Evolutionary conservation across 257 asterid species (phyloP), one percentile per base, ranked within the genome.

Genomic region (Solanum etuberosum): DNA sequence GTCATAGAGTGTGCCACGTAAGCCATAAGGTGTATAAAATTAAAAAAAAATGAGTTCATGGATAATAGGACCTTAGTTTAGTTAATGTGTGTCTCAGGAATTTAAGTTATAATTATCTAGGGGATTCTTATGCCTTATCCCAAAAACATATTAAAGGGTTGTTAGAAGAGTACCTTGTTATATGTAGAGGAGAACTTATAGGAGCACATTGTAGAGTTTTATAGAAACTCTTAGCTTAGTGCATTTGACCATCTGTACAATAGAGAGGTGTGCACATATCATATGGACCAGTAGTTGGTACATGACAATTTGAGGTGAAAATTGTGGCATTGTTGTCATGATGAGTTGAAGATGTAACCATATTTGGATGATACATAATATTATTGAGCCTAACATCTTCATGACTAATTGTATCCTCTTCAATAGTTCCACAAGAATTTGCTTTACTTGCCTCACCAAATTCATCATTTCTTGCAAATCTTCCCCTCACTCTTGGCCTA

Each of bases 401-500:
- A 85, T 92, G 94, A 65, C 93, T 94, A 87, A 93, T 96, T 6
- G 89, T 90, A 57, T 93, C 95, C 5, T 96, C 96, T 88, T 96
- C 97, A 71, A 91, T 91, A 46, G 89, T 90, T 92, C 91, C 89
- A 87, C 48, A 91, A 80, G 88, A 86, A 68, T 80, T 73, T 73
- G 89, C 86, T 89, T 96, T 92, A 8, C 90, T 88, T 23, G 89
- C 72, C 68, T 93, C 94, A 70, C 93, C 93, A 40, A 91, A 85
- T 86, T 94, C 98, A 38, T 96, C 98, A 42, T 95, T 95, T 92
- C 95, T 96, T 0, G 99, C 97, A 63, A 96, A 96, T 90, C 99
- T 91, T 81, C 99, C 99, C 90, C 98, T 90, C 15, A 96, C 99
- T 11, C 99, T 91, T 13, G 99, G 99, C 90, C 99, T 90, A 86